These are phyloP conservation scores for Aspergillus ochraceoroseus DNA, from an alignment of 2,329 filamentous ascomycete genomes.

Conservation along the genomic window DNA sequence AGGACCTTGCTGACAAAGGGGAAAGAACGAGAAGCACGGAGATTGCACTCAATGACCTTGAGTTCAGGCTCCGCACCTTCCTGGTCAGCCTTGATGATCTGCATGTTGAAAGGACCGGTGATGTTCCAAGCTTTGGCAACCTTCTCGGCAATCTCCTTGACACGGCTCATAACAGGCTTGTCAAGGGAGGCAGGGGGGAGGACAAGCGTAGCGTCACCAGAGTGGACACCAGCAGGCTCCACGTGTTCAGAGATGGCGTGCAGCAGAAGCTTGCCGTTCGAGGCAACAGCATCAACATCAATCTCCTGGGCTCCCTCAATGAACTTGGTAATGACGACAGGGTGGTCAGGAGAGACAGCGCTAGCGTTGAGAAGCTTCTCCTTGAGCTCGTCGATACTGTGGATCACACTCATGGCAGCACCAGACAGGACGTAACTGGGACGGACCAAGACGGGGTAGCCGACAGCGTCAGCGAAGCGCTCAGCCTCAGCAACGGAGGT, in stretches of 20 bases:
- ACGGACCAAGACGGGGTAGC: slow-evolving; percentile 91
- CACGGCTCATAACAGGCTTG: slow-evolving; percentile 68
- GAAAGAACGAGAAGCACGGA: slow-evolving; percentile 95
- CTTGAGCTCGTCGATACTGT: slow-evolving; percentile 79
- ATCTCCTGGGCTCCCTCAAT: slow-evolving; percentile 96
- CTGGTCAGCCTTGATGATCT: slow-evolving; percentile 89
- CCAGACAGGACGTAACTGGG: slow-evolving; percentile 95
- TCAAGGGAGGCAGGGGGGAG: slow-evolving; percentile 81
- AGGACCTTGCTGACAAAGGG: slow-evolving; percentile 97
- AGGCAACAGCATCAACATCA: slow-evolving; percentile 89
- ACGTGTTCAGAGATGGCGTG: slow-evolving; percentile 95
- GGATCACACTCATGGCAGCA: slow-evolving; percentile 97
- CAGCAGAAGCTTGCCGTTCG: slow-evolving; percentile 76
- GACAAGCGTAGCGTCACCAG: slow-evolving; percentile 90
- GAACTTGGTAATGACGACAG: slow-evolving; percentile 97
- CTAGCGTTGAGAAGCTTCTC: slow-evolving; percentile 89
- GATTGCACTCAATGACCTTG: slow-evolving; percentile 98
- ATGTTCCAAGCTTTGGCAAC: slow-evolving; percentile 96
- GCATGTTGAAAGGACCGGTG: slow-evolving; percentile 99
- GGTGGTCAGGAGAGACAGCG: slow-evolving; percentile 90
- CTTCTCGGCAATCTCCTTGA: slow-evolving; percentile 94
- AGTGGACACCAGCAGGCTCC: slow-evolving; percentile 96
- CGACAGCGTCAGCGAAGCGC: slow-evolving; percentile 75
- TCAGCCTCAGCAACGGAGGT: slow-evolving; percentile 85
- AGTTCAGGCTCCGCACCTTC: slow-evolving; percentile 70